phyloP scores from a whole-genome alignment of 2,329 filamentous ascomycete genomes.

The Fragosphaeria purpurea region DNA sequence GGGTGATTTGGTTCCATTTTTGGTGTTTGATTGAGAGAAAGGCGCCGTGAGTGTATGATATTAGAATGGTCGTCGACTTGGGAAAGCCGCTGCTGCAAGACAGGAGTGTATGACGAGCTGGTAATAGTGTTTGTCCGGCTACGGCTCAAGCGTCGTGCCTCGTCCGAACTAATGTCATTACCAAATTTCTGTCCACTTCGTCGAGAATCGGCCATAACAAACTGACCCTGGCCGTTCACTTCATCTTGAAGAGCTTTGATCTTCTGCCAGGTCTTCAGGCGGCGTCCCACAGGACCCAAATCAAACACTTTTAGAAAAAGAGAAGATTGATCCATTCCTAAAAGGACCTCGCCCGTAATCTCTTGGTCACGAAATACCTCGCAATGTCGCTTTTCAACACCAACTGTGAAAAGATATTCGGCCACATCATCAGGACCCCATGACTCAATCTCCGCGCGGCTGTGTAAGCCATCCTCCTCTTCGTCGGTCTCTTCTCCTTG shows the following conservation, averaged over 20 bases:
- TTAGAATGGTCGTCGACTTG: conserved; percentile 33
- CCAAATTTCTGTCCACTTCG: conserved; percentile 47
- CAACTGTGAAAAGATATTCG: conserved; percentile 75
- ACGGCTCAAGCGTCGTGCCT: conserved; percentile 35
- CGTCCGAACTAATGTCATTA: conserved; percentile 50
- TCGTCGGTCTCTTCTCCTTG: conserved; percentile 93
- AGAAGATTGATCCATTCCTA: conserved; percentile 92
- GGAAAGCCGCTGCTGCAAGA: conserved; percentile 30
- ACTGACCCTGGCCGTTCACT: conserved; percentile 44
- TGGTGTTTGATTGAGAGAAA: conserved; percentile 41
- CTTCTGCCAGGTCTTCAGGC: conserved; percentile 93
- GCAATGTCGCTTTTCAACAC: conserved; percentile 82
- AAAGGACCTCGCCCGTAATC: conserved; percentile 83
- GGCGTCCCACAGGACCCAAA: conserved; percentile 77
- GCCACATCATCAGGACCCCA: conserved; percentile 81
- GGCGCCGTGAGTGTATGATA: conserved; percentile 37
- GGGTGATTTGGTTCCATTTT: conserved; percentile 34
- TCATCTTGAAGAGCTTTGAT: conserved; percentile 88
- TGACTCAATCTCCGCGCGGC: conserved; percentile 58
- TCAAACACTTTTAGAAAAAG: conserved; percentile 94
- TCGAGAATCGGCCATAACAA: conserved; percentile 23
- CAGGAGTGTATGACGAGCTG: conserved; percentile 38
- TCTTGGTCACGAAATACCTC: conserved; percentile 94
- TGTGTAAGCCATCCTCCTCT: conserved; percentile 67
- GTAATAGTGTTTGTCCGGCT: conserved; percentile 51